Conservation (phyloP, 768 basidiomycete species). For the Trametes villosa region DNA sequence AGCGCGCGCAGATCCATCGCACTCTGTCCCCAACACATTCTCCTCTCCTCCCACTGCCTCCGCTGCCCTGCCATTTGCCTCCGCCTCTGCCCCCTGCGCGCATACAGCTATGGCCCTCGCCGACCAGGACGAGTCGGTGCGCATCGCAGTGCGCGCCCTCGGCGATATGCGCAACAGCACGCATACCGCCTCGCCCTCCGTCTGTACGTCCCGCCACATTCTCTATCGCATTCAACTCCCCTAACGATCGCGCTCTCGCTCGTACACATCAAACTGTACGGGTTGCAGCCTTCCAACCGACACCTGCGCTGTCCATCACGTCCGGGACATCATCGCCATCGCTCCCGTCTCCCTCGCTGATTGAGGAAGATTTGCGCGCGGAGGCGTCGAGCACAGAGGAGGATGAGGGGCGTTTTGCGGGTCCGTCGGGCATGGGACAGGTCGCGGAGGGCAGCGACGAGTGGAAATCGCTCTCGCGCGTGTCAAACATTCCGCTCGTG, state of each 20-base stretch:
- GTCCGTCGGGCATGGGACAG: slow-evolving; percentile 4
- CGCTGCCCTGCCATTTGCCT: not conserved
- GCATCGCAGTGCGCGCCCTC: slow-evolving; percentile 77
- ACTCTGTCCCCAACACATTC: not conserved
- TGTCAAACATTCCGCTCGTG: slow-evolving; percentile 74
- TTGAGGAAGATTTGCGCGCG: slow-evolving; percentile 19
- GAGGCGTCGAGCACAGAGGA: not conserved
- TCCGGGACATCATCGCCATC: slow-evolving; percentile 39
- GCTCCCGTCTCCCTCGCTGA: slow-evolving; percentile 31
- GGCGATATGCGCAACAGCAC: slow-evolving; percentile 73
- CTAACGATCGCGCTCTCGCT: not conserved
- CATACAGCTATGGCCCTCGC: slow-evolving; percentile 38
- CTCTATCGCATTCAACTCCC: not conserved
- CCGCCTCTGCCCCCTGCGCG: not conserved
- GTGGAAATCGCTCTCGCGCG: slow-evolving; percentile 53
- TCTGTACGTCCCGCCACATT: slow-evolving; percentile 27
- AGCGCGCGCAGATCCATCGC: not conserved
- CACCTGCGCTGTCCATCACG: slow-evolving; percentile 39
- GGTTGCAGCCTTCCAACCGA: slow-evolving; percentile 40
- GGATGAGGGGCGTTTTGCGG: not conserved
- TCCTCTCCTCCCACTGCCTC: slow-evolving; percentile 1
- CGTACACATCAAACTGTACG: not conserved
- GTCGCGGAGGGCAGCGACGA: slow-evolving; percentile 24
- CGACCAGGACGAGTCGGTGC: slow-evolving; percentile 73
- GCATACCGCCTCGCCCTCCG: slow-evolving; percentile 29